These are phyloP conservation scores for Alternaria brassicicola DNA, from an alignment of 2,329 filamentous ascomycete species.

Conservation along the genomic window DNA sequence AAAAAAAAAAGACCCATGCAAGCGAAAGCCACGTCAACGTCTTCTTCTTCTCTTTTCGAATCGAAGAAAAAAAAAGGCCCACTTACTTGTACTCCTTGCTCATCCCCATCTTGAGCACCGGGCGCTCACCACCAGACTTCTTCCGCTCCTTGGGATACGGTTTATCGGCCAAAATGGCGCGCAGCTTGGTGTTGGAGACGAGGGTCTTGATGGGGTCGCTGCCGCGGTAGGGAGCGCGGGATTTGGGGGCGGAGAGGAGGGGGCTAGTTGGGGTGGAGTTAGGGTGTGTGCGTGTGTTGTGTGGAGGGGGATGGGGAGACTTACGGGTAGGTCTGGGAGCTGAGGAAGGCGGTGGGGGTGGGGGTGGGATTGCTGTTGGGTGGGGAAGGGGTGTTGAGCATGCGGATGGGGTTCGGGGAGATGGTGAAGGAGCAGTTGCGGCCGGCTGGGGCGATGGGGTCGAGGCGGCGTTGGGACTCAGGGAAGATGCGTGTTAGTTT, in stretches of 20 bases:
- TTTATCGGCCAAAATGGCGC: constrained; percentile 20
- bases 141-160: constrained; percentile 14
- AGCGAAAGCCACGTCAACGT: no score
- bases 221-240: constrained; percentile 19
- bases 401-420: neutral
- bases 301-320: neutral
- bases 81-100: constrained; percentile 3
- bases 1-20: no score
- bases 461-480: neutral
- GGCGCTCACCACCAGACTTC: constrained; percentile 7
- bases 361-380: neutral
- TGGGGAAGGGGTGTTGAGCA: neutral
- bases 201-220: constrained; percentile 22
- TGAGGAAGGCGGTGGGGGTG: constrained; percentile 3
- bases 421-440: neutral
- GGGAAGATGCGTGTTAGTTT: neutral
- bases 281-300: neutral
- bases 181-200: constrained; percentile 28
- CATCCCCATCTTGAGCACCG: constrained; percentile 17
- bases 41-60: no score
- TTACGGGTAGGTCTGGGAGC: no score
- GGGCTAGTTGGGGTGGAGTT: neutral
- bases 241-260: no score
- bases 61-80: no score
- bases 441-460: neutral